Conservation (phyloP, 768 basidiomycete genomes). For the Russula ochroleuca region DNA sequence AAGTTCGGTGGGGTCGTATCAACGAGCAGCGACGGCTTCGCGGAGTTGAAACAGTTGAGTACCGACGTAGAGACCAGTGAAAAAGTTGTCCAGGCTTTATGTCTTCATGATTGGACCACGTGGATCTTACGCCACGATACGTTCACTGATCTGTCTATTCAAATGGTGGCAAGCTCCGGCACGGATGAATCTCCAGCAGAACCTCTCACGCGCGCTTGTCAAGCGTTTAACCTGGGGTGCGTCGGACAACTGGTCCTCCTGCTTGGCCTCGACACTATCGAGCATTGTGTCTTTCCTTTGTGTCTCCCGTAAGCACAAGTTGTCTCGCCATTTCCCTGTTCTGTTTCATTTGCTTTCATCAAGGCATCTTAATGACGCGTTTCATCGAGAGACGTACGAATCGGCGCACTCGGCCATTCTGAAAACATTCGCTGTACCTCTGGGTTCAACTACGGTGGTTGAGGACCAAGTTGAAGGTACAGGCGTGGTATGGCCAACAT, state of each 20-base stretch:
- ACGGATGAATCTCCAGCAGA: neutral
- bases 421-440: constrained; percentile 56
- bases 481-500: constrained; percentile 28
- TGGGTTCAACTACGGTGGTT: constrained; percentile 7
- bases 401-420: constrained; percentile 82
- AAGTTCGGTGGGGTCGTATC: constrained; percentile 73
- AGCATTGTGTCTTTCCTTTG: constrained; percentile 52
- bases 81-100: constrained; percentile 39
- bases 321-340: constrained; percentile 12
- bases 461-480: constrained; percentile 12
- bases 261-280: constrained; percentile 50
- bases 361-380: constrained; percentile 57
- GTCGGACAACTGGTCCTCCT: constrained; percentile 74
- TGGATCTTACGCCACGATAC: neutral
- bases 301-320: constrained; percentile 56
- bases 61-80: constrained; percentile 37
- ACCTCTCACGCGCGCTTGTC: constrained; percentile 29
- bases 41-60: constrained; percentile 64
- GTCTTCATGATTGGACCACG: constrained; percentile 17
- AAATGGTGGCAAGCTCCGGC: constrained; percentile 11
- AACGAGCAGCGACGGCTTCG: constrained; percentile 51
- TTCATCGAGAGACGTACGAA: constrained; percentile 74
- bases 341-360: constrained; percentile 8
- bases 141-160: neutral
- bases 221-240: constrained; percentile 61